Evolutionary conservation across 2,329 filamentous ascomycete species (phyloP).

Genomic region (Nemania sp.): DNA sequence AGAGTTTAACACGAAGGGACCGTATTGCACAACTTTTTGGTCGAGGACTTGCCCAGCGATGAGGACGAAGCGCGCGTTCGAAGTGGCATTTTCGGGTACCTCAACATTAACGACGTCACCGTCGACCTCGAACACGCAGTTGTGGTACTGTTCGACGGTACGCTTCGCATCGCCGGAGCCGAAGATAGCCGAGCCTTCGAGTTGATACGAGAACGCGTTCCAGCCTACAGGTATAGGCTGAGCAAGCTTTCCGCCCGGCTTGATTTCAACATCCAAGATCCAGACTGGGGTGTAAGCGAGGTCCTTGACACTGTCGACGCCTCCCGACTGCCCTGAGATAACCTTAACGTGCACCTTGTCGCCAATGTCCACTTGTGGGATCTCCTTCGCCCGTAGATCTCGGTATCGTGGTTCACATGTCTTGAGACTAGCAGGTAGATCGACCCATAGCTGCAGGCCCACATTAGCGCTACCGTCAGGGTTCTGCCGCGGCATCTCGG

Average conservation of each 20-base stretch:
- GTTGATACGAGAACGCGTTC: slow-evolving; percentile 90
- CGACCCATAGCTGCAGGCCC: slow-evolving; percentile 95
- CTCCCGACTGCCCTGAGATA: slow-evolving; percentile 86
- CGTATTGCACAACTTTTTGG: slow-evolving; percentile 78
- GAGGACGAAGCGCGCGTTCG: slow-evolving; percentile 66
- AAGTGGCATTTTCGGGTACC: slow-evolving; percentile 73
- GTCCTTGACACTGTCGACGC: slow-evolving; percentile 87
- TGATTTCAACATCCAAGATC: slow-evolving; percentile 85
- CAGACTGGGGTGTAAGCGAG: slow-evolving; percentile 98
- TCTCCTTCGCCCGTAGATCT: slow-evolving; percentile 82
- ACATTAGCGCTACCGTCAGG: slow-evolving; percentile 81
- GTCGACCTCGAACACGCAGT: slow-evolving; percentile 84
- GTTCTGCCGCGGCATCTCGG: slow-evolving; percentile 91
- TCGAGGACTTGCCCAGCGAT: slow-evolving; percentile 77
- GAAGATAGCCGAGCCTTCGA: slow-evolving; percentile 78
- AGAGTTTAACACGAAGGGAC: slow-evolving; percentile 74
- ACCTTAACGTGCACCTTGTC: slow-evolving; percentile 86
- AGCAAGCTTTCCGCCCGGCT: slow-evolving; percentile 80
- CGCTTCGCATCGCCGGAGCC: slow-evolving; percentile 64
- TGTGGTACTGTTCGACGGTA: slow-evolving; percentile 79
- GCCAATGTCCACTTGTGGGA: slow-evolving; percentile 79
- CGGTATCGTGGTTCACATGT: slow-evolving; percentile 91
- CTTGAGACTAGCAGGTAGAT: slow-evolving; percentile 85
- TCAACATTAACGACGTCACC: slow-evolving; percentile 81
- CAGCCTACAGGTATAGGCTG: slow-evolving; percentile 83